Evolutionary conservation across 139 green algal genomes (phyloP).

Genomic region (Marvania coccoides): DNA sequence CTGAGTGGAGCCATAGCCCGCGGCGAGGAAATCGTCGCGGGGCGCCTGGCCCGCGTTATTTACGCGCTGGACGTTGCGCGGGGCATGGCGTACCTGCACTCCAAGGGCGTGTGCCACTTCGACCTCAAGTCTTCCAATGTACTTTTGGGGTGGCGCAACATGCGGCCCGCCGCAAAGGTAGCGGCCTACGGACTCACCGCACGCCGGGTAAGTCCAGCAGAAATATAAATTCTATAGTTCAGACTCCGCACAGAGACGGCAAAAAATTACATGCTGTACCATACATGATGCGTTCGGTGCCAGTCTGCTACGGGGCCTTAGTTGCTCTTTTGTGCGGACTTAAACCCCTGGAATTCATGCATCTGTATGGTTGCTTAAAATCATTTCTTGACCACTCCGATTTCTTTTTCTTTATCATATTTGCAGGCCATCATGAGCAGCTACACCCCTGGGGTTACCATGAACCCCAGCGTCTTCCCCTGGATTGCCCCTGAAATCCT

Average conservation of each 20-base stretch:
- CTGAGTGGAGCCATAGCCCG: slow-evolving; percentile 10
- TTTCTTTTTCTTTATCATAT: no score
- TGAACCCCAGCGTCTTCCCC: slow-evolving; percentile 7
- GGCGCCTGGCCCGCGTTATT: slow-evolving; percentile 6
- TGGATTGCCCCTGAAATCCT: slow-evolving; percentile 25
- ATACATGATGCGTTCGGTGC: neutral
- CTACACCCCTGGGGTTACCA: neutral
- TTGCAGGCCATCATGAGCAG: slow-evolving; percentile 1
- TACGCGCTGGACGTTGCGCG: slow-evolving; percentile 12
- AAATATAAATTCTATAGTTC: no score
- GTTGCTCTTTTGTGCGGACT: no score
- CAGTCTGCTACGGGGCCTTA: no score
- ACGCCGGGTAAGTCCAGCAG: slow-evolving; percentile 5
- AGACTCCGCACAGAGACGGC: no score
- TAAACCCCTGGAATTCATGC: neutral
- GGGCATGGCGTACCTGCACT: slow-evolving; percentile 8
- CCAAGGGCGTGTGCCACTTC: slow-evolving; percentile 8
- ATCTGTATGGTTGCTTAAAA: no score
- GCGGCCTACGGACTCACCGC: slow-evolving; percentile 8
- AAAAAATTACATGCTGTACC: no score
- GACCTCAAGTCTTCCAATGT: slow-evolving; percentile 17
- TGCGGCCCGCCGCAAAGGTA: slow-evolving; percentile 17
- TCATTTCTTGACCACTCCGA: no score
- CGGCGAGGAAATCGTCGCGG: neutral
- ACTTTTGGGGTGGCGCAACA: slow-evolving; percentile 21